Conservation (phyloP, 1,139 yeast species). For the Pichia sp. region DNA sequence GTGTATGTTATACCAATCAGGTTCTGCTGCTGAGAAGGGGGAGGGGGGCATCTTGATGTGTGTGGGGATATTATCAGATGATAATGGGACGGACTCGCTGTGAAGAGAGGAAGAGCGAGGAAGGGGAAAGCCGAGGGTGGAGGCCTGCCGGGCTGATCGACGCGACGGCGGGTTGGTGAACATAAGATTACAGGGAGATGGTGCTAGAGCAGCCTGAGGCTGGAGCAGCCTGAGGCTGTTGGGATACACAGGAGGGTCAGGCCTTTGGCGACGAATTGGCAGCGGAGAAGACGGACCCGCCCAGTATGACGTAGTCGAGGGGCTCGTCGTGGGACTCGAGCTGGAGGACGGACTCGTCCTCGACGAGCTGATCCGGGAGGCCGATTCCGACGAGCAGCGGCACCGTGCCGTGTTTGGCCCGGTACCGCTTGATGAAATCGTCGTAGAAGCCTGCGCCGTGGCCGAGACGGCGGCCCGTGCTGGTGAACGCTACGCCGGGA, state of each 20-base stretch:
- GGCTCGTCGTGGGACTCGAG: slow-evolving; percentile 65
- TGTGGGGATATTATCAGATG: too few species aligned
- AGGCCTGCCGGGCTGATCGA: too few species aligned
- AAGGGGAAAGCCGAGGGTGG: too few species aligned
- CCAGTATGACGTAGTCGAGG: slow-evolving; percentile 57
- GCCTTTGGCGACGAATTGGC: too few species aligned
- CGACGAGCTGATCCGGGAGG: slow-evolving; percentile 61
- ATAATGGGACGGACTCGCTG: too few species aligned
- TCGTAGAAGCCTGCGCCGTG: slow-evolving; percentile 95
- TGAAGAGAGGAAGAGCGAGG: too few species aligned
- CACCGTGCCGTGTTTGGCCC: slow-evolving; percentile 28
- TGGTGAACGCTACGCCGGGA: slow-evolving; percentile 82
- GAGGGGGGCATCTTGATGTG: too few species aligned
- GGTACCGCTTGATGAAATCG: slow-evolving; percentile 58
- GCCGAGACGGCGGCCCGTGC: slow-evolving; percentile 59
- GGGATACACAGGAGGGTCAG: neutral
- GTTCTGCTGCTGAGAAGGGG: too few species aligned
- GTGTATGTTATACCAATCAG: neutral
- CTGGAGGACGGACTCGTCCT: slow-evolving; percentile 41
- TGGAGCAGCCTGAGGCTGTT: neutral
- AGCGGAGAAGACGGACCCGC: slow-evolving; percentile 25
- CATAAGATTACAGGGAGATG: neutral
- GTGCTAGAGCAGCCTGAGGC: neutral
- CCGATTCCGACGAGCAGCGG: slow-evolving; percentile 67
- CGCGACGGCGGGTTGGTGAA: too few species aligned